Evolutionary conservation across 2,329 filamentous ascomycete species (phyloP), one percentile per base, ranked within the genome.

Genomic region (Apiospora hydei): DNA sequence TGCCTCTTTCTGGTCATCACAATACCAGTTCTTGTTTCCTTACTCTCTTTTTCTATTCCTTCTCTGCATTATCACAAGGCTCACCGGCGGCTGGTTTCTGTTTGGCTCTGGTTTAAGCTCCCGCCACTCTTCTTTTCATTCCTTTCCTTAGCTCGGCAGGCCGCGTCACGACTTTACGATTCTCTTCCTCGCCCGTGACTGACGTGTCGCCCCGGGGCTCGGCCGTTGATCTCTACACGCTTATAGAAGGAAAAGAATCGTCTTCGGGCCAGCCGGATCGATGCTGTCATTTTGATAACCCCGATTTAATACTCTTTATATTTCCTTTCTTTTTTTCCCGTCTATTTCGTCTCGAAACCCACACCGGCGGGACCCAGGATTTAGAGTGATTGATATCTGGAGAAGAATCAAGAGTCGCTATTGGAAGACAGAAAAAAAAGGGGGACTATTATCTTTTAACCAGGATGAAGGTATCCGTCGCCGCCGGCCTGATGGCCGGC

Each of bases 401-500:
- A 38, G 53, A 34, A 47, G 16, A 30, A 46, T 46, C 34, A 41
- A 46, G 66, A 26, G 41, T 68, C 30, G 66, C 24, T 47, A n/a
- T 46, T 46, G 66, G 41, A 44, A 5, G 66, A 30, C 21, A n/a
- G 16, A 30, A 18, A 11, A n/a, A 26, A 26, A n/a, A 8, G 21
- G 21, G 21, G 18, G 18, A n/a, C 6, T 11, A 16, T 7, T 30
- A n/a, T 30, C 41, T 64, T 64, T 30, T 6, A 24, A 46, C 66
- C 21, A 76, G 70, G 38, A 80, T 80, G 79, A 77, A 75, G 72
- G 75, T 75, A 41, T 72, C 73, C 66, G 74, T 75, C 61, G 70
- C 77, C 38, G 74, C 76, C 72, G 77, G 77, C 71, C 72, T 80
- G 66, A 73, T 73, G 71, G 78, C 78, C 67, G 76, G 76, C 73